These are phyloP conservation scores for Trichophyton equinum DNA, from an alignment of 2,329 filamentous ascomycete genomes.

Conservation along the genomic window DNA sequence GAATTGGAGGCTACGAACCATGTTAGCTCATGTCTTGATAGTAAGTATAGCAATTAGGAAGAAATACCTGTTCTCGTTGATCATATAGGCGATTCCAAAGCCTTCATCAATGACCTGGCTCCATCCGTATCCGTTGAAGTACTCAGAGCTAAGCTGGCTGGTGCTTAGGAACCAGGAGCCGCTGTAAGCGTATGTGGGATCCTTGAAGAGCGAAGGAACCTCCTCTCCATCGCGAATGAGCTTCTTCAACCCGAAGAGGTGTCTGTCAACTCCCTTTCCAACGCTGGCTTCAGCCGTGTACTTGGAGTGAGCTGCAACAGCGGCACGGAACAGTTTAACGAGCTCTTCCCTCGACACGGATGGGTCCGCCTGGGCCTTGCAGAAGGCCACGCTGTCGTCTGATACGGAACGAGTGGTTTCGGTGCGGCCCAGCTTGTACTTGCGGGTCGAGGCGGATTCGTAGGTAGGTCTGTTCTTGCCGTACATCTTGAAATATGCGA, in stretches of 20 bases:
- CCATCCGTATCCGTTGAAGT: conserved; percentile 99
- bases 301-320: conserved; percentile 68
- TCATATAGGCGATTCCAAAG: conserved; percentile 99
- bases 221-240: conserved; percentile 69
- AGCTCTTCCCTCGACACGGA: conserved; percentile 50
- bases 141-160: conserved; percentile 85
- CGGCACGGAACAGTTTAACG: conserved; percentile 66
- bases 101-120: conserved; percentile 92
- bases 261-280: conserved; percentile 86
- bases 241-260: conserved; percentile 95
- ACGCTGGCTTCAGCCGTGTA: conserved; percentile 85
- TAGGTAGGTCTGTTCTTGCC: conserved; percentile 96
- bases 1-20: conserved; percentile 65
- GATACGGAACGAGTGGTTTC: conserved; percentile 90
- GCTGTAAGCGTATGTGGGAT: conserved; percentile 75
- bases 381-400: conserved; percentile 84
- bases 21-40: not conserved
- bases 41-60: not conserved
- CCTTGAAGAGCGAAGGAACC: conserved; percentile 69
- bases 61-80: conserved; percentile 81
- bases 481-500: conserved; percentile 98
- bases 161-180: conserved; percentile 80
- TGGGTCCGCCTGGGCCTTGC: conserved; percentile 68
- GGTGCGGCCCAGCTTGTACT: conserved; percentile 91
- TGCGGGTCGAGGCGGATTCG: conserved; percentile 86